phyloP scores from a whole-genome alignment of 2,329 filamentous ascomycete genomes.

The Aspergillus cejpii region DNA sequence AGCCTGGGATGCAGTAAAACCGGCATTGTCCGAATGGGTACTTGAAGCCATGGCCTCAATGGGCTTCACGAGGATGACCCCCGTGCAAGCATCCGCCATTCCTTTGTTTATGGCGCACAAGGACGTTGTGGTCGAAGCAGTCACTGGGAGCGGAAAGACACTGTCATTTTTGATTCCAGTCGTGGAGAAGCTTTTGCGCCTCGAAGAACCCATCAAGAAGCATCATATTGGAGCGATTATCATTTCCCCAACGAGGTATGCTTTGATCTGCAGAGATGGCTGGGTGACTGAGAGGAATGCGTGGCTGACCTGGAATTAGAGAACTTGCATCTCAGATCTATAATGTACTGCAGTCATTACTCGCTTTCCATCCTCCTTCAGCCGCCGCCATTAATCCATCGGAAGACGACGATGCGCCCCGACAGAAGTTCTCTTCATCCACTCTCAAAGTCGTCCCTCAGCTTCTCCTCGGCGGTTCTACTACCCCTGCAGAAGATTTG shows the following conservation, averaged over 20 bases:
- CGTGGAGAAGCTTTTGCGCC: constrained; percentile 70
- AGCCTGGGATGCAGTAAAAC: constrained; percentile 63
- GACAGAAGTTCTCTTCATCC: constrained; percentile 40
- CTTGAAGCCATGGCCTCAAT: constrained; percentile 75
- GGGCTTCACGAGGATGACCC: constrained; percentile 83
- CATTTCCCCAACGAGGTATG: constrained; percentile 69
- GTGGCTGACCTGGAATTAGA: constrained; percentile 33
- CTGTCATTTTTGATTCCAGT: constrained; percentile 78
- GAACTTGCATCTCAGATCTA: constrained; percentile 90
- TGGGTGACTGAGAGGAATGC: neutral
- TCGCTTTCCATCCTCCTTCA: constrained; percentile 77
- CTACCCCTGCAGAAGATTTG: constrained; percentile 75
- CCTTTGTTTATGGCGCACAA: constrained; percentile 84
- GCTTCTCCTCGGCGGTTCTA: constrained; percentile 77
- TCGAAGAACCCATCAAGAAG: constrained; percentile 76
- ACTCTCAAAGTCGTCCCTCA: constrained; percentile 67
- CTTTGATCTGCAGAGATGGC: constrained; percentile 2
- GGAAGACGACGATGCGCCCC: constrained; percentile 38
- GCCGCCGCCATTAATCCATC: constrained; percentile 44
- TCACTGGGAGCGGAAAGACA: constrained; percentile 88
- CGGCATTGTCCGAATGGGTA: constrained; percentile 72
- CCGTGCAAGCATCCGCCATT: constrained; percentile 88
- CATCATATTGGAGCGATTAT: constrained; percentile 88
- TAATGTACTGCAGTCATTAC: constrained; percentile 65
- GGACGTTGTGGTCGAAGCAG: constrained; percentile 87